phyloP scores from a whole-genome alignment of 75 land plant species.

The Isoetes taiwanensis region DNA sequence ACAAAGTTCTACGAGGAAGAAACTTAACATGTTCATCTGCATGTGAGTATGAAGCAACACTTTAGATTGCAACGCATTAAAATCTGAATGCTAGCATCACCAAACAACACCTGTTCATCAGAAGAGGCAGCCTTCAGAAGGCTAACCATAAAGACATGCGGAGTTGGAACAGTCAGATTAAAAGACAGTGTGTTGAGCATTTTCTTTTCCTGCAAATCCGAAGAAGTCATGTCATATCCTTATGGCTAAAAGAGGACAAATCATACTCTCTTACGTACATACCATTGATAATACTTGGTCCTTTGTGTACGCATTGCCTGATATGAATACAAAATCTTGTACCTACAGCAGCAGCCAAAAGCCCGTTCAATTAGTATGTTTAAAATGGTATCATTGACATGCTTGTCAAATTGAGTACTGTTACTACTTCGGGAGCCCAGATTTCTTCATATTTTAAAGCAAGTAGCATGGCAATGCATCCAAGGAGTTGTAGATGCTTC shows the following conservation, averaged over 20 bases:
- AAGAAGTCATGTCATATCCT: not conserved
- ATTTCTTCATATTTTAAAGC: constrained; percentile 88
- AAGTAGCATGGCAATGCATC: constrained; percentile 67
- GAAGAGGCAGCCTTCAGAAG: constrained; percentile 52
- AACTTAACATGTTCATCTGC: constrained; percentile 15
- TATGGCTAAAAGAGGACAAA: not conserved
- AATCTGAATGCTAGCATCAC: too few species aligned
- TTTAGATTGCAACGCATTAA: too few species aligned
- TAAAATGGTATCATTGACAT: too few species aligned
- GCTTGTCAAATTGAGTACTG: too few species aligned
- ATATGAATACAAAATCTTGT: constrained; percentile 47
- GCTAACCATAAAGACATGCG: constrained; percentile 48
- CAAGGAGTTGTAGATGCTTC: constrained; percentile 57
- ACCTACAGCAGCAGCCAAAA: too few species aligned
- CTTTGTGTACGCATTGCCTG: constrained; percentile 42
- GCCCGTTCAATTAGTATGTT: too few species aligned
- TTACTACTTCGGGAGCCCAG: constrained; percentile 64
- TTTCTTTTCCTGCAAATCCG: constrained; percentile 35
- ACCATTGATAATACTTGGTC: constrained; percentile 55
- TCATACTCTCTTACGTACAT: too few species aligned
- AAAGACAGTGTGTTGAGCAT: constrained; percentile 46
- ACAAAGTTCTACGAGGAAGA: constrained; percentile 27
- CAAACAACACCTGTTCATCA: constrained; percentile 39
- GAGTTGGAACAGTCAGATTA: constrained; percentile 46
- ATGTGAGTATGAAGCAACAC: too few species aligned